Conservation (phyloP, 139 green algal genomes). For the Tetradesmus lagerheimii region DNA sequence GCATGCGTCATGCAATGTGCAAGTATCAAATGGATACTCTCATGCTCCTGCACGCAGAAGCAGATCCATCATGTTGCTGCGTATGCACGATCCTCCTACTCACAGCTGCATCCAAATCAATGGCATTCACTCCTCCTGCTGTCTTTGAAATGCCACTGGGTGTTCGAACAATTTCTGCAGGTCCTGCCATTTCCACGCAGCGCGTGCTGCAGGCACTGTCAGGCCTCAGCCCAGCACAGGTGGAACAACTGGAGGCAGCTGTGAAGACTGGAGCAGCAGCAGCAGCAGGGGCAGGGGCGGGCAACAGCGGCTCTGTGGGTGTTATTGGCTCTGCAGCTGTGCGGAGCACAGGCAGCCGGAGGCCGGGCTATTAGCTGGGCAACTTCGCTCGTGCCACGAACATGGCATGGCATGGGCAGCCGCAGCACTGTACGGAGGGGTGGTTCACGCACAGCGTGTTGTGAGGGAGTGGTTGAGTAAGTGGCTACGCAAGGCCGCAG, state of each 20-base stretch:
- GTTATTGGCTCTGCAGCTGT: background rate
- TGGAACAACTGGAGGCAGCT: constrained; percentile 24
- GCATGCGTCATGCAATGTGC: background rate
- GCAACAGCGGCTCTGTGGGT: background rate
- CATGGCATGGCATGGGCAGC: too few relatives aligned
- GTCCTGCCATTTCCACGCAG: background rate
- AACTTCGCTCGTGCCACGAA: too few relatives aligned
- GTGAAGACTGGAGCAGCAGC: background rate
- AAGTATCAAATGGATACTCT: background rate
- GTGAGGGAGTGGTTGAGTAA: too few relatives aligned
- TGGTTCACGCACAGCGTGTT: too few relatives aligned
- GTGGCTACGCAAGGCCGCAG: too few relatives aligned
- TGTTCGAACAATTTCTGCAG: constrained; percentile 15
- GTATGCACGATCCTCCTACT: background rate
- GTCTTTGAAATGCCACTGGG: background rate
- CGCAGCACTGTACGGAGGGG: too few relatives aligned
- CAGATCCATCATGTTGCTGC: too few relatives aligned
- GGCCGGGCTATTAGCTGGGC: background rate
- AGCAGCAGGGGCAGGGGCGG: background rate
- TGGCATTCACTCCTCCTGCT: background rate
- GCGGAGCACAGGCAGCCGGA: background rate
- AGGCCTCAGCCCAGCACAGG: constrained; percentile 4
- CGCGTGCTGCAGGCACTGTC: constrained; percentile 34
- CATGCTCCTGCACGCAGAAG: too few relatives aligned
- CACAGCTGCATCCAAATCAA: background rate